Evolutionary conservation across 2,329 filamentous ascomycete species (phyloP).

Genomic region (Diaporthe longicolla): DNA sequence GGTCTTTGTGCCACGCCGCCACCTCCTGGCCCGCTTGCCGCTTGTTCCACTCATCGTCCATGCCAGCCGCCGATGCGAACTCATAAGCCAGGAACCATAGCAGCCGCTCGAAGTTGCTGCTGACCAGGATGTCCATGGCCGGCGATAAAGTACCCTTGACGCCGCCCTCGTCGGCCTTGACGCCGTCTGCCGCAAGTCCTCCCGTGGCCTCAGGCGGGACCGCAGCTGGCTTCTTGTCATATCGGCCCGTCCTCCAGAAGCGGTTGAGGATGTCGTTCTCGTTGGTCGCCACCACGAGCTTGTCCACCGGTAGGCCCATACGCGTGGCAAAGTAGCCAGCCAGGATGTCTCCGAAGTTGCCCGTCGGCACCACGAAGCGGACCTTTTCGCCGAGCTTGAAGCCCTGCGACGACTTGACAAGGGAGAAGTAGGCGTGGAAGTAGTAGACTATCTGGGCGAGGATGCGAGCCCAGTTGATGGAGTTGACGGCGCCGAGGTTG

Average conservation of each 20-base stretch:
- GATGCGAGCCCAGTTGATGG: conserved; percentile 96
- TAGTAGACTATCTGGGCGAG: conserved; percentile 98
- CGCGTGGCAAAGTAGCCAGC: conserved; percentile 86
- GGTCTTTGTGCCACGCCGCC: conserved; percentile 79
- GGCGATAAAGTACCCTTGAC: conserved; percentile 94
- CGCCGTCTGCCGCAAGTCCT: conserved; percentile 75
- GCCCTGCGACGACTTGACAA: conserved; percentile 71
- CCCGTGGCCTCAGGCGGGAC: conserved; percentile 68
- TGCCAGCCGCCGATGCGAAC: conserved; percentile 70
- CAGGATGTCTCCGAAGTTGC: conserved; percentile 96
- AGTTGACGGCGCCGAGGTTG: conserved; percentile 93
- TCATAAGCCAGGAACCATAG: conserved; percentile 93
- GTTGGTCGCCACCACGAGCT: conserved; percentile 93
- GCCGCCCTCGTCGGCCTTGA: conserved; percentile 76
- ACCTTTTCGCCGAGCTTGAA: conserved; percentile 78
- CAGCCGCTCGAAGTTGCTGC: conserved; percentile 95
- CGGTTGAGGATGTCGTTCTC: conserved; percentile 97
- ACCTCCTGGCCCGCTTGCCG: conserved; percentile 83
- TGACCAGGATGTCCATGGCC: conserved; percentile 98
- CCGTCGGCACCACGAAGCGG: conserved; percentile 91
- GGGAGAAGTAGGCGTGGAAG: conserved; percentile 92
- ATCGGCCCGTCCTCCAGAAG: conserved; percentile 91
- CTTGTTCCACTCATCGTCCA: conserved; percentile 76
- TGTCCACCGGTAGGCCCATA: conserved; percentile 79
- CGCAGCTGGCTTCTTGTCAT: conserved; percentile 84